Percentiles rank a stretch among this genome's conserved stretches.
These are phyloP conservation scores for Plenodomus tracheiphilus DNA, from an alignment of 2,329 filamentous ascomycete species.

Conservation along the genomic window DNA sequence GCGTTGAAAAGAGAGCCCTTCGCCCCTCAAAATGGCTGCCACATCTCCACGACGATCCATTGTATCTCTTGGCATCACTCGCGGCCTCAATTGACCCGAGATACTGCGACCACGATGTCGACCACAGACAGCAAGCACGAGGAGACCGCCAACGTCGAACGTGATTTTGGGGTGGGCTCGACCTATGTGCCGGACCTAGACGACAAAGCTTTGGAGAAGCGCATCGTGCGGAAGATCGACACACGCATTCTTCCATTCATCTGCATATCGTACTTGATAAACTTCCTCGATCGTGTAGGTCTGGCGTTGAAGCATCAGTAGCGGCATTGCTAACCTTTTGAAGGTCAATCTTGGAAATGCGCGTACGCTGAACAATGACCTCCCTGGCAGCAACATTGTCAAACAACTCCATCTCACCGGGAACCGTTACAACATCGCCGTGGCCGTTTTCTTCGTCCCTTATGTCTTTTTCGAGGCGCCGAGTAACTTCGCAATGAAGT, in stretches of 20 bases:
- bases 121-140: slow-evolving; percentile 3
- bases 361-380: slow-evolving; percentile 24
- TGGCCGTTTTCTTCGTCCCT: slow-evolving; percentile 36
- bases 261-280: slow-evolving; percentile 25
- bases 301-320: neutral
- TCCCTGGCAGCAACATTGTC: slow-evolving; percentile 18
- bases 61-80: neutral
- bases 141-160: slow-evolving; percentile 12
- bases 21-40: neutral
- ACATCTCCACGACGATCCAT: neutral
- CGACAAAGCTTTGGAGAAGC: slow-evolving; percentile 24
- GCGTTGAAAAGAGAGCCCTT: neutral
- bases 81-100: neutral
- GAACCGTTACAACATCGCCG: slow-evolving; percentile 20
- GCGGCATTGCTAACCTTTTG: neutral
- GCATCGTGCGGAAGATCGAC: slow-evolving; percentile 25
- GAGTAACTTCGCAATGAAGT: slow-evolving; percentile 54
- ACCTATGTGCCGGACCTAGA: slow-evolving; percentile 18
- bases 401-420: slow-evolving; percentile 18
- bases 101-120: slow-evolving; percentile 3
- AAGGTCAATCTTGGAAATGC: slow-evolving; percentile 28
- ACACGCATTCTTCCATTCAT: slow-evolving; percentile 23
- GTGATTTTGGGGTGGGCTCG: slow-evolving; percentile 8
- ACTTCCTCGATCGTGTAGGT: slow-evolving; percentile 21
- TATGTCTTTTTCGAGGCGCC: slow-evolving; percentile 65